phyloP scores from a whole-genome alignment of 1,284 basidiomycete genomes.

The Flammula alnicola region DNA sequence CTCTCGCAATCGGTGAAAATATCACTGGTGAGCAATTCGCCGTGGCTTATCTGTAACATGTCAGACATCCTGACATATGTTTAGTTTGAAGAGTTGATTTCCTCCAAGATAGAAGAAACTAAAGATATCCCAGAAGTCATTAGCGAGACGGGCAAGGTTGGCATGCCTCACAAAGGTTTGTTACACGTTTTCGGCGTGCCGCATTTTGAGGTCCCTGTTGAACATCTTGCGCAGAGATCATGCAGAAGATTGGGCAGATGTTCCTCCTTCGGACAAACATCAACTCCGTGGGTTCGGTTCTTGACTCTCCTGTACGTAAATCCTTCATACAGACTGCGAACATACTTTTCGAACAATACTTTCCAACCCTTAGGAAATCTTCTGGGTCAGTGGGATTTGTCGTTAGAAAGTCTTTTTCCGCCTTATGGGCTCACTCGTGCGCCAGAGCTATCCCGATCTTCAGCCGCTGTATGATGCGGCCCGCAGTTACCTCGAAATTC shows the following conservation, averaged over 20 bases:
- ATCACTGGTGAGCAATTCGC: constrained; percentile 63
- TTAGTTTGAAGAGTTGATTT: constrained; percentile 91
- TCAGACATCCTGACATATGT: constrained; percentile 4
- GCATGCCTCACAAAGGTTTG: constrained; percentile 78
- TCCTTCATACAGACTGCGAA: constrained; percentile 9
- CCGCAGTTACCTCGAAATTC: constrained; percentile 92
- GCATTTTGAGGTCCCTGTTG: background rate
- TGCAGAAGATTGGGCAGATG: constrained; percentile 96
- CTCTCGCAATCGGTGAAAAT: constrained; percentile 97
- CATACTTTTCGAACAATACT: constrained; percentile 7
- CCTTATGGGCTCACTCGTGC: constrained; percentile 12
- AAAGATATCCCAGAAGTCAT: constrained; percentile 96
- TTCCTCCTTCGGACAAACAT: constrained; percentile 96
- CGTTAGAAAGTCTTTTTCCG: background rate
- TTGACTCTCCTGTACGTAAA: constrained; percentile 86
- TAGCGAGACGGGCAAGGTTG: constrained; percentile 93
- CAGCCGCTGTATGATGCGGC: constrained; percentile 96
- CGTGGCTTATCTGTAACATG: background rate
- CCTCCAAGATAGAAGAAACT: constrained; percentile 93
- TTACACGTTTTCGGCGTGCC: constrained; percentile 4
- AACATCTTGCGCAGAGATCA: constrained; percentile 70
- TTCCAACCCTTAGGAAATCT: constrained; percentile 71
- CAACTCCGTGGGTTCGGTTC: constrained; percentile 92
- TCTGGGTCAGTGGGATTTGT: constrained; percentile 68
- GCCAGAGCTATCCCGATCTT: constrained; percentile 86